A percentile compares a stretch with the other conserved stretches of the same genome.
These are phyloP conservation scores for Candida broadrunensis DNA, from an alignment of 805 yeast species.

Conservation along the genomic window DNA sequence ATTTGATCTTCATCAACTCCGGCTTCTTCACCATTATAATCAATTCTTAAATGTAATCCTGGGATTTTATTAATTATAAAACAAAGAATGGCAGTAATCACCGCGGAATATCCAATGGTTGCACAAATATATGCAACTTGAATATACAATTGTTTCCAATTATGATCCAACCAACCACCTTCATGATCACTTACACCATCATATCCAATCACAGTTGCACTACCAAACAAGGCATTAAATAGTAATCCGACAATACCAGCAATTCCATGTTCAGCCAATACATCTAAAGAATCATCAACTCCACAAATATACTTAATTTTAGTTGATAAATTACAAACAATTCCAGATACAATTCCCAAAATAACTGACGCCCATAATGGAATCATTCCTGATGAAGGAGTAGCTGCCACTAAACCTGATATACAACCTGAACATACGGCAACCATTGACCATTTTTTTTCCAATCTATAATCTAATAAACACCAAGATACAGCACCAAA, in stretches of 20 bases:
- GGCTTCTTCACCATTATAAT: slow-evolving; percentile 78
- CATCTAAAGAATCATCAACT: slow-evolving; percentile 92
- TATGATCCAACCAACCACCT: slow-evolving; percentile 92
- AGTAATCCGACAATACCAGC: slow-evolving; percentile 90
- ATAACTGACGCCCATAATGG: slow-evolving; percentile 90
- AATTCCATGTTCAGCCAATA: slow-evolving; percentile 97
- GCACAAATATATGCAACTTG: slow-evolving; percentile 85
- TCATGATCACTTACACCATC: slow-evolving; percentile 80
- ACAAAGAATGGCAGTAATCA: slow-evolving; percentile 75
- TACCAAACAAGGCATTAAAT: slow-evolving; percentile 88
- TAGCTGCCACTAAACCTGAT: slow-evolving; percentile 95
- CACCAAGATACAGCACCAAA: slow-evolving; percentile 94
- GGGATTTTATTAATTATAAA: slow-evolving; percentile 75
- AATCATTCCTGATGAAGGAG: slow-evolving; percentile 89
- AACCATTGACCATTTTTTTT: slow-evolving; percentile 89
- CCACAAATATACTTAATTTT: slow-evolving; percentile 75
- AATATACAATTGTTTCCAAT: slow-evolving; percentile 87
- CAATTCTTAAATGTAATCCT: slow-evolving; percentile 73
- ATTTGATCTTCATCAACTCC: slow-evolving; percentile 97
- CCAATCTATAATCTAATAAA: slow-evolving; percentile 81
- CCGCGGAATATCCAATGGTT: slow-evolving; percentile 68
- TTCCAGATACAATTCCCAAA: slow-evolving; percentile 77
- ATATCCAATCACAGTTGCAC: slow-evolving; percentile 83
- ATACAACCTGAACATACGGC: slow-evolving; percentile 94
- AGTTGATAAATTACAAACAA: slow-evolving; percentile 86